Evolutionary conservation across 805 yeast species (phyloP).

Genomic region (Starmera pachycereana): DNA sequence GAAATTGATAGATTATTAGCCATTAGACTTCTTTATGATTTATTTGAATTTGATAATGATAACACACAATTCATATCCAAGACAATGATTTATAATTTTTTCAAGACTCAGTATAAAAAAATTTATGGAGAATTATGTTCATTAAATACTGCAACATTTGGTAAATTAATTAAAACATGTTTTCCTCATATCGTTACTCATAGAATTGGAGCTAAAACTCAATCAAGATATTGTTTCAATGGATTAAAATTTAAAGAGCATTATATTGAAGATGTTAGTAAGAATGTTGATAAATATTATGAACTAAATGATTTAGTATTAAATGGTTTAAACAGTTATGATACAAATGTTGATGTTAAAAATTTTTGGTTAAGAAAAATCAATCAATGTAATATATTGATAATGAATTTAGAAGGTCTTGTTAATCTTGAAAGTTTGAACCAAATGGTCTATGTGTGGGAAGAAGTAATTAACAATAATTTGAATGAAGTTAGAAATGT

Average conservation of each 20-base stretch:
- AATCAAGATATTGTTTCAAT: slow-evolving; percentile 75
- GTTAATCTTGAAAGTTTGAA: background rate
- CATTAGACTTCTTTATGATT: no score
- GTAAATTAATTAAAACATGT: slow-evolving; percentile 54
- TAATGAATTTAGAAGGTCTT: background rate
- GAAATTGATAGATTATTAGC: no score
- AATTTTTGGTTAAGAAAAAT: background rate
- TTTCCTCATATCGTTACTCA: slow-evolving; percentile 65
- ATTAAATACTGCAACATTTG: slow-evolving; percentile 46
- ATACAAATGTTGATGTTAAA: background rate
- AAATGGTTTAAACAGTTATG: background rate
- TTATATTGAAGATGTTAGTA: background rate
- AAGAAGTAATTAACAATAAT: background rate
- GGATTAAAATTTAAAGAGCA: slow-evolving; percentile 38
- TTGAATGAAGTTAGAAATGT: background rate
- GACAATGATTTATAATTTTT: no score
- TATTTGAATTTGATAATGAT: no score
- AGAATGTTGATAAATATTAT: no score
- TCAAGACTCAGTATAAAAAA: no score
- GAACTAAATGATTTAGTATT: no score
- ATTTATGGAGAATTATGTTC: no score
- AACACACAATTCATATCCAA: no score
- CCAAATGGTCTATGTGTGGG: background rate
- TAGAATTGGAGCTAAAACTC: slow-evolving; percentile 73
- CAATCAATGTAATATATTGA: background rate